phyloP scores from a whole-genome alignment of 2,329 filamentous ascomycete species.

The Capronia coronata region DNA sequence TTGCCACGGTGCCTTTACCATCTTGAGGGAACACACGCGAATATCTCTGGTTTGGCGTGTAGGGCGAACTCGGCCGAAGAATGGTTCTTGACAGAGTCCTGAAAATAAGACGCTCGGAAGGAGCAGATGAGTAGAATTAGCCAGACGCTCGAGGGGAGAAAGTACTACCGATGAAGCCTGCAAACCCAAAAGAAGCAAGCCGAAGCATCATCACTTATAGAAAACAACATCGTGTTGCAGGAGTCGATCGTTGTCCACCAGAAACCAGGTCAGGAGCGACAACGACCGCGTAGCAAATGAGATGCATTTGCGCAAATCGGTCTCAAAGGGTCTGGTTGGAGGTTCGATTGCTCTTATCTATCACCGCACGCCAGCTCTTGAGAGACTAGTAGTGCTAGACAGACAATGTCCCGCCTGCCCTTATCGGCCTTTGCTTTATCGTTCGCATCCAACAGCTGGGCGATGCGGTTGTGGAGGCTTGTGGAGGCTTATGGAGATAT shows the following conservation, averaged over 20 bases:
- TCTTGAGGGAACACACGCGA: constrained; percentile 1
- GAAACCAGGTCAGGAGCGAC: background rate
- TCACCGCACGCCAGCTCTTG: background rate
- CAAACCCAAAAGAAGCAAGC: background rate
- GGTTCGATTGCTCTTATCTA: background rate
- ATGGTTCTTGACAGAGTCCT: background rate
- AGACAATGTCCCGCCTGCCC: background rate
- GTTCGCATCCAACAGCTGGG: background rate
- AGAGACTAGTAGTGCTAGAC: background rate
- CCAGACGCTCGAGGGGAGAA: no score
- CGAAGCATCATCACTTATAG: background rate
- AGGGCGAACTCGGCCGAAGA: background rate
- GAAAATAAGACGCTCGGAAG: background rate
- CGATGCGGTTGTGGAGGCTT: no score
- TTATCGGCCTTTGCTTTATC: background rate
- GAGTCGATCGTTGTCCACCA: background rate
- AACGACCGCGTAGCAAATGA: background rate
- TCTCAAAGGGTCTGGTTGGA: background rate
- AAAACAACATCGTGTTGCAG: background rate
- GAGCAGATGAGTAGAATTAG: no score
- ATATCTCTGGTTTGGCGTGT: no score
- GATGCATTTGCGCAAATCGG: background rate
- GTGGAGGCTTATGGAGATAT: background rate
- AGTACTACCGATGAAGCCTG: background rate
- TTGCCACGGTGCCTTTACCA: constrained; percentile 19